Base-by-base conservation (phyloP, 2,329 filamentous ascomycete genomes). In the Metarhizium humberi region DNA sequence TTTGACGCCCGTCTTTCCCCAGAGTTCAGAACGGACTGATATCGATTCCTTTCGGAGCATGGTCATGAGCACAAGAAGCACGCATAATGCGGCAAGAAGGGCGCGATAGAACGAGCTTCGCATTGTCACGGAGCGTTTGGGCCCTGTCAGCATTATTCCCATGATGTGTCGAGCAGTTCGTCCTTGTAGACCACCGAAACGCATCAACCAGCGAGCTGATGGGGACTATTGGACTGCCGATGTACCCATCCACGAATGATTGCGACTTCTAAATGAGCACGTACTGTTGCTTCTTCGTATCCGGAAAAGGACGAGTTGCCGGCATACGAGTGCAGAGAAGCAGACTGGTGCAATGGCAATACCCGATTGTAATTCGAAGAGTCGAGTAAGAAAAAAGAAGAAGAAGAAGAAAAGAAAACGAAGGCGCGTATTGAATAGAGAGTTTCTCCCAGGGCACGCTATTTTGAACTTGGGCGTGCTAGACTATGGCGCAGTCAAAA, bases 81-180 rank as follows among this genome's bases (percentile, higher is more conserved):
- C 65, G 56, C 68, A 68, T 25, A 74, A 61, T 51, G 75, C 72
- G 59, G 76, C 69, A 36, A 77, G 56, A 13, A 78, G 64, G 51
- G 72, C 75, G 66, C 74, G 70, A 46, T 70, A 69, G 55, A 78
- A 72, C 4, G 76, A 73, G 60, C 75, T 78, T 58, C 77, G 71
- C 75, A 78, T 77, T 60, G 66, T 77, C 67, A 76, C 69, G 59
- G 75, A 69, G 60, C 70, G 75, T 50, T 60, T 57, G 25, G 73
- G 62, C 56, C 68, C 63, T 36, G 70, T 64, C 58, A 74, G 63
- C 60, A 65, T 71, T 54, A 67, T 68, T 66, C 71, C 73, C 72
- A 75, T 70, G 43, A 56, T 65, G 43, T 53, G 36, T 29, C 40
- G 18, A 36, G 43, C 45, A 38, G 40, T 52, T 43, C 16, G 50